A percentile compares a stretch with the other conserved stretches of the same genome.
Evolutionary conservation across 2,329 filamentous ascomycete genomes (phyloP).

Genomic region (Pseudonectria buxi): DNA sequence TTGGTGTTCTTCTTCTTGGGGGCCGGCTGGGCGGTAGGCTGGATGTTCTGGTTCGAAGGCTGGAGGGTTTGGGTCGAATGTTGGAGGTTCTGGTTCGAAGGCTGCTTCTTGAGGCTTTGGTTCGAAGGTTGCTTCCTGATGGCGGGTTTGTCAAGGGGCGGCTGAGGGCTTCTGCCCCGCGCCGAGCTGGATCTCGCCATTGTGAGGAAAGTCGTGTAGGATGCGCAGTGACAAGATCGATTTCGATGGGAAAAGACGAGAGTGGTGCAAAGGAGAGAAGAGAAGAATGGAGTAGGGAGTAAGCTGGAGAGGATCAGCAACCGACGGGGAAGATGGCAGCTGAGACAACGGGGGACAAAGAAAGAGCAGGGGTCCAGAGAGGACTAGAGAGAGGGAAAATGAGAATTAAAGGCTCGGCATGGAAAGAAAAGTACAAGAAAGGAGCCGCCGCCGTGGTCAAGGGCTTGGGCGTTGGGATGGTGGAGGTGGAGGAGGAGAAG

Average conservation of each 20-base stretch:
- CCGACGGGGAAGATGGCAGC: neutral
- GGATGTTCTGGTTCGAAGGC: slow-evolving; percentile 9
- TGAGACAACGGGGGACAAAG: neutral
- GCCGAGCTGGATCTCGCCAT: slow-evolving; percentile 30
- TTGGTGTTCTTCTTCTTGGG: slow-evolving; percentile 23
- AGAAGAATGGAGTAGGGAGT: neutral
- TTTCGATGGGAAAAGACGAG: slow-evolving; percentile 10
- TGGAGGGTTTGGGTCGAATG: neutral
- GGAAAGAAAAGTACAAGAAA: slow-evolving; percentile 9
- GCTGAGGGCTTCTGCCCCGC: slow-evolving; percentile 32
- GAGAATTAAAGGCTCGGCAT: slow-evolving; percentile 1
- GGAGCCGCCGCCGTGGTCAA: slow-evolving; percentile 7
- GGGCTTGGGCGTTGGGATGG: slow-evolving; percentile 4
- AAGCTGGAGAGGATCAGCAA: neutral
- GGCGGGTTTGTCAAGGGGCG: slow-evolving; percentile 21
- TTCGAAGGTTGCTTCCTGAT: slow-evolving; percentile 10
- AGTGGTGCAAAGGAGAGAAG: slow-evolving; percentile 6
- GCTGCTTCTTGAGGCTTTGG: slow-evolving; percentile 13
- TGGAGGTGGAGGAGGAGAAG: slow-evolving; percentile 10
- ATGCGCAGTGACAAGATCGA: slow-evolving; percentile 2
- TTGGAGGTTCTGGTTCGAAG: neutral
- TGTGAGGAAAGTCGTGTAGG: slow-evolving; percentile 6
- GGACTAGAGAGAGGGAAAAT: slow-evolving; percentile 1
- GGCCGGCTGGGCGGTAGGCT: slow-evolving; percentile 2
- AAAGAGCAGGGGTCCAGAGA: neutral